A percentile compares a stretch with the other conserved stretches of the same genome.
These are phyloP conservation scores for Suillus ampliporus DNA, from an alignment of 768 basidiomycete genomes.

Conservation along the genomic window DNA sequence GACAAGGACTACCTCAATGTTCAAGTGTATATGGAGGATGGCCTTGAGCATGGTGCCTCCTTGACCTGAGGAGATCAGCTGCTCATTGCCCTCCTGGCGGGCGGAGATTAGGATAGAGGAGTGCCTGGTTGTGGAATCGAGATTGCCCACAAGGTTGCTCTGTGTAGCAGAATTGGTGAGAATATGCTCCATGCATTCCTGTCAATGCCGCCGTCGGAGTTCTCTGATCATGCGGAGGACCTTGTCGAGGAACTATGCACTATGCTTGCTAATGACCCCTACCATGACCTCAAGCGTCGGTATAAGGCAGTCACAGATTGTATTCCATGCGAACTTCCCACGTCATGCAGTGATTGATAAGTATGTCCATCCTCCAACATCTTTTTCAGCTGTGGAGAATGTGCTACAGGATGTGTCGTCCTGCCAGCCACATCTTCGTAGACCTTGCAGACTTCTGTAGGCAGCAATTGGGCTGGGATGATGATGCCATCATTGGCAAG, in stretches of 20 bases:
- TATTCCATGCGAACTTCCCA: conserved; percentile 1
- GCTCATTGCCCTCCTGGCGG: not conserved
- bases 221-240: not conserved
- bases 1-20: not conserved
- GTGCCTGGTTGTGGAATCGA: conserved; percentile 4
- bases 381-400: too few relatives aligned
- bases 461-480: not conserved
- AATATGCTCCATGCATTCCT: not conserved
- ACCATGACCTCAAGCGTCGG: too few relatives aligned
- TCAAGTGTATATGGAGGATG: conserved; percentile 1
- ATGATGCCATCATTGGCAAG: not conserved
- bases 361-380: not conserved
- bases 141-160: not conserved
- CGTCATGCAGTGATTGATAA: not conserved
- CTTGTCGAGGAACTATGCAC: too few relatives aligned
- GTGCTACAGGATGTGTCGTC: too few relatives aligned
- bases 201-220: not conserved
- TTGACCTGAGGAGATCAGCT: not conserved
- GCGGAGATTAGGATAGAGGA: not conserved
- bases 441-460: not conserved
- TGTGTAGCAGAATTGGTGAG: not conserved
- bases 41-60: not conserved
- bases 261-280: too few relatives aligned
- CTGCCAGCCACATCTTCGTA: not conserved
- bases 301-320: too few relatives aligned